Percentiles rank a stretch among this genome's conserved stretches.
phyloP scores from a whole-genome alignment of 129 eudicot species.

The Heracleum sosnowskyi region DNA sequence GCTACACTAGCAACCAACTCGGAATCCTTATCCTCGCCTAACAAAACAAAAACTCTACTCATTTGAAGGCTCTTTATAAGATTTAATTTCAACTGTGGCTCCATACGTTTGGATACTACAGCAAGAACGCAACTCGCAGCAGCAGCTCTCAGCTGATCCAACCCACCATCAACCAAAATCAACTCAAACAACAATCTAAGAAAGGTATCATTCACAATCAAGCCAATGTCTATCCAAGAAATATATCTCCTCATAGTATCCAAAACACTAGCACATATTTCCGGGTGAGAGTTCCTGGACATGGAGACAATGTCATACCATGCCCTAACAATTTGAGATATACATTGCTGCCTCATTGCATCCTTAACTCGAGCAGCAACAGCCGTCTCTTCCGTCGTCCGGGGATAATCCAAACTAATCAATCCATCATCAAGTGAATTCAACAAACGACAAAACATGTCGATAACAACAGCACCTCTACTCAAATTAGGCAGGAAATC shows the following conservation, averaged over 20 bases:
- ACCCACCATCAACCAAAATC: slow-evolving; percentile 52
- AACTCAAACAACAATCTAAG: slow-evolving; percentile 63
- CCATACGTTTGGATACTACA: slow-evolving; percentile 92
- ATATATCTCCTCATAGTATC: slow-evolving; percentile 76
- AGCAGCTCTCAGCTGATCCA: slow-evolving; percentile 66
- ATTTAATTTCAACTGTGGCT: slow-evolving; percentile 56
- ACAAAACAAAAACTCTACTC: slow-evolving; percentile 58
- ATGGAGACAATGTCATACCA: slow-evolving; percentile 73
- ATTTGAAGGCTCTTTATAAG: slow-evolving; percentile 70
- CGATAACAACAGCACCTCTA: slow-evolving; percentile 68
- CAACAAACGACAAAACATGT: slow-evolving; percentile 86
- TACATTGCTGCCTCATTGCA: slow-evolving; percentile 95
- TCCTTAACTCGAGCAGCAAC: slow-evolving; percentile 68
- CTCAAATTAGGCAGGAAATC: slow-evolving; percentile 63
- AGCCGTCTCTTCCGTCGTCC: slow-evolving; percentile 55
- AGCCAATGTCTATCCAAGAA: slow-evolving; percentile 86
- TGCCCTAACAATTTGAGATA: slow-evolving; percentile 58
- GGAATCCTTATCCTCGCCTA: slow-evolving; percentile 60
- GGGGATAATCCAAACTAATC: slow-evolving; percentile 83
- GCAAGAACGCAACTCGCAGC: slow-evolving; percentile 79
- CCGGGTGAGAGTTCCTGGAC: slow-evolving; percentile 68
- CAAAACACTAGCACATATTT: slow-evolving; percentile 60
- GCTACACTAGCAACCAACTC: slow-evolving; percentile 62
- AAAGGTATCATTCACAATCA: slow-evolving; percentile 70
- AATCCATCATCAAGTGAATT: slow-evolving; percentile 84